Evolutionary conservation across 202 grass and related monocot species (phyloP).

Genomic region (Cymbopogon flexuosus): DNA sequence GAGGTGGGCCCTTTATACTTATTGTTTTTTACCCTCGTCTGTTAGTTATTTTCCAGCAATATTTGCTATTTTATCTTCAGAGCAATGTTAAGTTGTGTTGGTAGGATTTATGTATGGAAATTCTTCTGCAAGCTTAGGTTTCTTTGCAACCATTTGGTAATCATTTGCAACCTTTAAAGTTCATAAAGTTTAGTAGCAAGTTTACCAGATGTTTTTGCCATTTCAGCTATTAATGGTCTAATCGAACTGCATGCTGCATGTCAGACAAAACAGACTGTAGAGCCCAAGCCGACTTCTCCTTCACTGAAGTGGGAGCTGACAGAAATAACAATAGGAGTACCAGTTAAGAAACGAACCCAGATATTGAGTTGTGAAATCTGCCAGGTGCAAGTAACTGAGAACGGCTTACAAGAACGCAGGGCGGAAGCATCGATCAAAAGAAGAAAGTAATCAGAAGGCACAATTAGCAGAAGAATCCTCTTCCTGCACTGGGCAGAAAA

Average conservation of each 20-base stretch:
- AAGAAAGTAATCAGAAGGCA: background rate
- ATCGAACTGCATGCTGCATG: constrained; percentile 19
- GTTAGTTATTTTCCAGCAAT: background rate
- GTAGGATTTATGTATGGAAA: background rate
- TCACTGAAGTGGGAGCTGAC: constrained; percentile 15
- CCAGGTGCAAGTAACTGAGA: constrained; percentile 9
- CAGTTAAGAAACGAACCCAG: background rate
- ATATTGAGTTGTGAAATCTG: constrained; percentile 21
- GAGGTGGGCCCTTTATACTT: background rate
- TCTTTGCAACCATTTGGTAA: background rate
- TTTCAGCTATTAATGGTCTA: background rate
- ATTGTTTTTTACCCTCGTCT: background rate
- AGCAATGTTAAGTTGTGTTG: background rate
- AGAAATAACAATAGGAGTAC: constrained; percentile 20
- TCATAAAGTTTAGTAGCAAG: background rate
- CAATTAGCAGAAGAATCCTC: background rate
- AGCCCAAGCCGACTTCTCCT: background rate
- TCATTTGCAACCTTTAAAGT: background rate
- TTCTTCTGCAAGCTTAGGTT: background rate
- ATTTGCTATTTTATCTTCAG: background rate
- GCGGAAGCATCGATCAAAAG: constrained; percentile 26
- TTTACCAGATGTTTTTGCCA: background rate
- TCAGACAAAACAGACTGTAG: background rate
- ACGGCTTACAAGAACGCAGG: constrained; percentile 14
- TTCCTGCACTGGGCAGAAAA: background rate